Base-by-base conservation (phyloP, 805 yeast genomes). In the Candida sonorensis region DNA sequence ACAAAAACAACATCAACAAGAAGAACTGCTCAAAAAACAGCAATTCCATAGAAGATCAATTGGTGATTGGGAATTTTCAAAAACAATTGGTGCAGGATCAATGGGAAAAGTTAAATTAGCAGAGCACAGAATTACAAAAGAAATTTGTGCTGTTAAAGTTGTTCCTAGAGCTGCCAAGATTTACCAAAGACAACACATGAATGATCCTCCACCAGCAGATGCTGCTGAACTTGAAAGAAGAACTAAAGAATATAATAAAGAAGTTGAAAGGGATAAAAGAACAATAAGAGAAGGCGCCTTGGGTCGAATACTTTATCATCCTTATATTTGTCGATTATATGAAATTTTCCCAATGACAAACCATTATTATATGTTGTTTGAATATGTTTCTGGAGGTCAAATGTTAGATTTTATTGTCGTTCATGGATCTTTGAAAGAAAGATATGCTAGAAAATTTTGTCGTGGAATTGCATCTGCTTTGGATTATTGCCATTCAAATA, bases 71-170 rank as follows among this genome's bases (percentile, higher is more conserved):
- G 94, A 85, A 46, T 88, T 90, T 47, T 70, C 84, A 36, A 86
- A 86, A 58, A 87, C 96, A 2, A 83, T 92, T 28, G 99, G 99
- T 26, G 95, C 97, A 2, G 98, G 99, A 3, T 86, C 96, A 0
- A 92, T 92, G 98, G 99, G 99, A 37, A 94, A 90, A 57, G 99
- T 92, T 30, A 92, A 92, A 61, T 66, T 92, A 24, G 97, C 97
- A 2, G 79, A 76, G 48, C 95, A 88, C 61, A 74, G 82, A 44
- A 59, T 75, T 22, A 85, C 96, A 1, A 75, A 72, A 38, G 88
- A 84, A 46, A 69, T 85, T 10, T 90, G 96, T 61, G 94, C 94
- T 0, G 88, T 90, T 17, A 90, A 90, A 55, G 88, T 90, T 34
- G 92, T 90, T 23, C 94, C 95, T 17, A 66, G 94, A 45, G 96